Conservation (phyloP, 2,329 filamentous ascomycete species). For the Neoascochyta sp. region DNA sequence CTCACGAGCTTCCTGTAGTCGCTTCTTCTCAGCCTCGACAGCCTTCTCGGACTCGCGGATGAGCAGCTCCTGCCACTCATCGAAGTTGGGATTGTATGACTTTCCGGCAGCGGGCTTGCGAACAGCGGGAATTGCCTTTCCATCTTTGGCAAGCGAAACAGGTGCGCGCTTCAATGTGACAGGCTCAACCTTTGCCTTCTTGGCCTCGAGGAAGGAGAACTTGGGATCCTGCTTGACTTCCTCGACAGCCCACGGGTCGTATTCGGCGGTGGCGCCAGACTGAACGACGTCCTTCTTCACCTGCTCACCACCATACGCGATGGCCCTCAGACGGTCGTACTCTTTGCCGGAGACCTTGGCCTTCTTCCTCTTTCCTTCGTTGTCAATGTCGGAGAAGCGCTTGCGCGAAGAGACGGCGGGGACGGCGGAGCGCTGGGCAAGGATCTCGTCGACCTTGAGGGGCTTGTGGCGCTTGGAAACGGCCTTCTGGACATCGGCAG, state of each 20-base stretch:
- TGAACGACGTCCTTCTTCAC: conserved; percentile 47
- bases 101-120: conserved; percentile 74
- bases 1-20: conserved; percentile 62
- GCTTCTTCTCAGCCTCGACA: conserved; percentile 72
- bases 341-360: conserved; percentile 83
- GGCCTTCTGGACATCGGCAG: conserved; percentile 61
- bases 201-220: conserved; percentile 65
- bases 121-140: conserved; percentile 75
- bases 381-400: conserved; percentile 67
- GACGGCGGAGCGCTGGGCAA: conserved; percentile 76
- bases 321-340: conserved; percentile 68
- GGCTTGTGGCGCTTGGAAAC: conserved; percentile 68
- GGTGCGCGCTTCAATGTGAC: conserved; percentile 71
- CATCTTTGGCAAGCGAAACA: conserved; percentile 76
- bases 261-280: conserved; percentile 56
- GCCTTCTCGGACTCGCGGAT: conserved; percentile 73
- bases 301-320: conserved; percentile 69
- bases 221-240: conserved; percentile 49
- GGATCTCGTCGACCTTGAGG: conserved; percentile 87
- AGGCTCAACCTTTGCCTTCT: conserved; percentile 66
- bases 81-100: conserved; percentile 88
- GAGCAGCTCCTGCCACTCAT: conserved; percentile 77
- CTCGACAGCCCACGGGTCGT: conserved; percentile 74
- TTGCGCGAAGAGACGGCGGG: conserved; percentile 77
- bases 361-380: conserved; percentile 67